Evolutionary conservation across 495 filamentous ascomycete genomes (phyloP).

Genomic region (Xanthoparmelia taractica): DNA sequence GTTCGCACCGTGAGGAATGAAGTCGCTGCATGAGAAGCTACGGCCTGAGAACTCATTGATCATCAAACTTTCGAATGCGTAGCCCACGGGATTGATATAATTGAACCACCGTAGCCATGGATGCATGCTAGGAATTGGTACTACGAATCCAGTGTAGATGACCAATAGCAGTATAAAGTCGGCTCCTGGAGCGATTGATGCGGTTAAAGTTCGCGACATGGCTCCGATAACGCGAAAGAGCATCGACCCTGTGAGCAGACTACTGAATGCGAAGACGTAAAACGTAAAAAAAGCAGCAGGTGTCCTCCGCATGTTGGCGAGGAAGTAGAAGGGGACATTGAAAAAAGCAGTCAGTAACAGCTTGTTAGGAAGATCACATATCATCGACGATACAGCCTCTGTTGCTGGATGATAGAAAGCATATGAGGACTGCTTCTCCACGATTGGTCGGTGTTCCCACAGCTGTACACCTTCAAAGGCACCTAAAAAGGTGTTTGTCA

Average conservation of each 20-base stretch:
- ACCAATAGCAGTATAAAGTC: not conserved
- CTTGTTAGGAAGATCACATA: not conserved
- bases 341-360: not conserved
- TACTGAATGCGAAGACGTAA: not conserved
- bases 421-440: not conserved
- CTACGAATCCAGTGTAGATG: not conserved
- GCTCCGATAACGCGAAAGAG: not conserved
- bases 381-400: not conserved
- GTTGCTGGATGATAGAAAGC: not conserved
- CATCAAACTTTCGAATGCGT: not conserved
- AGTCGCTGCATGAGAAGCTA: not conserved
- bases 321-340: not conserved
- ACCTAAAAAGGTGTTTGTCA: not conserved
- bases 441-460: not conserved
- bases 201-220: not conserved
- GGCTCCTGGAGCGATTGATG: not conserved
- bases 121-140: not conserved
- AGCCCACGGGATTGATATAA: not conserved
- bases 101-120: not conserved
- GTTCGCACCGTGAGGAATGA: not conserved
- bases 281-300: not conserved
- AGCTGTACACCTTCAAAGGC: not conserved
- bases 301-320: not conserved
- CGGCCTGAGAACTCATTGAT: not conserved
- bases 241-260: not conserved